phyloP scores from a whole-genome alignment of 768 basidiomycete genomes.

The Solioccasus polychromus region DNA sequence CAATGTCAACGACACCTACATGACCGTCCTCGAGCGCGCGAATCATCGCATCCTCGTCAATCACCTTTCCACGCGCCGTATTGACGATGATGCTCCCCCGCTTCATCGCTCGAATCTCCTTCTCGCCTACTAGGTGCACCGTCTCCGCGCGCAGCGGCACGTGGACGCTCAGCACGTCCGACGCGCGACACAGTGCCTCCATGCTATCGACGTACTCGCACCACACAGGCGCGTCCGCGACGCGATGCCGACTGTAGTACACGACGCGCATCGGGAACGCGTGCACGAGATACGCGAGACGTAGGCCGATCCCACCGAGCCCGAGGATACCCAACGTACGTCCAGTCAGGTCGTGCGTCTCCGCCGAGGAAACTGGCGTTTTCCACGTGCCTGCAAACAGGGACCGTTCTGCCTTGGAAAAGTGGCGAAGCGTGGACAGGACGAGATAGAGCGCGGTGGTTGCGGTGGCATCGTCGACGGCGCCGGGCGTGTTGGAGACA shows the following conservation, averaged over 20 bases:
- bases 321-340: conserved; percentile 73
- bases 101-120: conserved; percentile 75
- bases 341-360: conserved; percentile 61
- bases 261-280: conserved; percentile 89
- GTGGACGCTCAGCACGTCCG: conserved; percentile 86
- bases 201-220: conserved; percentile 73
- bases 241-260: conserved; percentile 68
- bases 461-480: conserved; percentile 89
- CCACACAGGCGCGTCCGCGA: conserved; percentile 60
- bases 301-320: conserved; percentile 73
- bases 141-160: conserved; percentile 78
- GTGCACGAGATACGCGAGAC: conserved; percentile 65
- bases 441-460: conserved; percentile 84
- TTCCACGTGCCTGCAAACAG: conserved; percentile 61
- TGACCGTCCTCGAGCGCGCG: conserved; percentile 83
- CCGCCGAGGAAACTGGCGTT: conserved; percentile 41
- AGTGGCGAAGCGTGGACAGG: conserved; percentile 75
- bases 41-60: conserved; percentile 87
- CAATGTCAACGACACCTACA: conserved; percentile 44
- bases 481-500: conserved; percentile 86
- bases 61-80: conserved; percentile 87
- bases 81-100: conserved; percentile 78
- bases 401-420: conserved; percentile 56
- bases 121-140: conserved; percentile 68
- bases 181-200: conserved; percentile 58